phyloP scores from a whole-genome alignment of 2,329 filamentous ascomycete species.

The Cryphonectria japonica region DNA sequence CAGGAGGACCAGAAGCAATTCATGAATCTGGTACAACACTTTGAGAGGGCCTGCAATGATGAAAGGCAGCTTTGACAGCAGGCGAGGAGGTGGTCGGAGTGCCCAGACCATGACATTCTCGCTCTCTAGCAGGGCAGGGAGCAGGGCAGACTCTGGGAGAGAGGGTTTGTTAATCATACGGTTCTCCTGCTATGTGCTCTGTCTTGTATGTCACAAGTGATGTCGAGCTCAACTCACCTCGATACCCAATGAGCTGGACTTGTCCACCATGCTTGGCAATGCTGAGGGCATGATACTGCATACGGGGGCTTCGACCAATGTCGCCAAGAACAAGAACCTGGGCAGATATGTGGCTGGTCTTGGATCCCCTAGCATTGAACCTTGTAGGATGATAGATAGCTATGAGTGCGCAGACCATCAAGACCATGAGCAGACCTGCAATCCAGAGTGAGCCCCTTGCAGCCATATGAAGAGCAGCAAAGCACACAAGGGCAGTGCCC shows the following conservation, averaged over 20 bases:
- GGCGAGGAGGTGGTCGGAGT: slow-evolving; percentile 67
- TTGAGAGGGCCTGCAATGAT: slow-evolving; percentile 80
- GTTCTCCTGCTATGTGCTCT: neutral
- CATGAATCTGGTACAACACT: slow-evolving; percentile 79
- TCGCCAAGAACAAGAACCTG: slow-evolving; percentile 93
- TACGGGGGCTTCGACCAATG: slow-evolving; percentile 92
- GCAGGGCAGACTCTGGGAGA: slow-evolving; percentile 60
- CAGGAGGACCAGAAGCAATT: slow-evolving; percentile 71
- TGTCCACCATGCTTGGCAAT: slow-evolving; percentile 79
- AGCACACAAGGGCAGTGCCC: neutral
- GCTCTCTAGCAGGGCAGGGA: slow-evolving; percentile 75
- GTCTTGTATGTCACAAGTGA: neutral
- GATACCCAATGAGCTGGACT: slow-evolving; percentile 87
- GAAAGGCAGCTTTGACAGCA: slow-evolving; percentile 75
- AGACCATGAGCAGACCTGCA: slow-evolving; percentile 5
- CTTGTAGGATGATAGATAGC: slow-evolving; percentile 39
- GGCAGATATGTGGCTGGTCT: slow-evolving; percentile 46
- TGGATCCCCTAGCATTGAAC: slow-evolving; percentile 32
- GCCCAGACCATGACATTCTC: slow-evolving; percentile 72
- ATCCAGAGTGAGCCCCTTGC: neutral
- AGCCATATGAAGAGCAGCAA: neutral
- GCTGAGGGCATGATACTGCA: slow-evolving; percentile 97
- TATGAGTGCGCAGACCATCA: slow-evolving; percentile 30
- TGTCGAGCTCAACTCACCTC: slow-evolving; percentile 56
- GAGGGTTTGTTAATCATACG: slow-evolving; percentile 24